A percentile compares a stretch with the other conserved stretches of the same genome.
Conservation (phyloP, 768 basidiomycete species). For the Hydnum rufescens region DNA sequence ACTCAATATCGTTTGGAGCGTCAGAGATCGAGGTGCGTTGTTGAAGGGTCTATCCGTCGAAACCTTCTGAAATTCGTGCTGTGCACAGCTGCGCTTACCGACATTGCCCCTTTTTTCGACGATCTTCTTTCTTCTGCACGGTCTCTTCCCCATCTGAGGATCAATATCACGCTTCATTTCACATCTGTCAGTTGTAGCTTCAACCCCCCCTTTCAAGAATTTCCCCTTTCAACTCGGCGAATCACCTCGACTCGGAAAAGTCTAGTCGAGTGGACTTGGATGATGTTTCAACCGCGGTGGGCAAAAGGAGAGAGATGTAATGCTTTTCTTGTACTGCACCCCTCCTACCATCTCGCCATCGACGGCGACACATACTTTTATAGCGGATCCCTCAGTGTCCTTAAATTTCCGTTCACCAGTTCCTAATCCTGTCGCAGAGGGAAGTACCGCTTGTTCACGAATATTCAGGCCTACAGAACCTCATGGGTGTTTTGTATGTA, state of each 20-base stretch:
- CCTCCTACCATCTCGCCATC: not conserved
- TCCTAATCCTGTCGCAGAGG: slow-evolving; percentile 27
- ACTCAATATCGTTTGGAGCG: slow-evolving; percentile 1
- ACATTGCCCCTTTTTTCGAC: not conserved
- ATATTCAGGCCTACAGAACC: slow-evolving; percentile 74
- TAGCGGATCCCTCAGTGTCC: not conserved
- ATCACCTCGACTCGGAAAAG: not conserved
- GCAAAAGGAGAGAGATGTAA: too few species aligned
- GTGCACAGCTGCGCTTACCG: not conserved
- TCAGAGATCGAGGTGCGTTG: not conserved
- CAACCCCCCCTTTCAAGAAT: not conserved
- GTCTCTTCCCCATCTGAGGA: not conserved
- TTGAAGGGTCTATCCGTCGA: too few species aligned
- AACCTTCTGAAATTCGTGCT: too few species aligned
- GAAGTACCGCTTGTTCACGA: slow-evolving; percentile 68
- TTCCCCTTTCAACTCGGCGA: not conserved
- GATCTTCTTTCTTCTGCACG: not conserved
- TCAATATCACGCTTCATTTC: not conserved
- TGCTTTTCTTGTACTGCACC: not conserved
- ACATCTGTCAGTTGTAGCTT: not conserved
- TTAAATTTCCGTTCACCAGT: not conserved
- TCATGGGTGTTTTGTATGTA: slow-evolving; percentile 66
- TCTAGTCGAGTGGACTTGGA: not conserved
- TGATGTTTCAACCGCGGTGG: not conserved
- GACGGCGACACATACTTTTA: not conserved